phyloP scores from a whole-genome alignment of 495 filamentous ascomycete genomes.

The Penicillium diatomitis region DNA sequence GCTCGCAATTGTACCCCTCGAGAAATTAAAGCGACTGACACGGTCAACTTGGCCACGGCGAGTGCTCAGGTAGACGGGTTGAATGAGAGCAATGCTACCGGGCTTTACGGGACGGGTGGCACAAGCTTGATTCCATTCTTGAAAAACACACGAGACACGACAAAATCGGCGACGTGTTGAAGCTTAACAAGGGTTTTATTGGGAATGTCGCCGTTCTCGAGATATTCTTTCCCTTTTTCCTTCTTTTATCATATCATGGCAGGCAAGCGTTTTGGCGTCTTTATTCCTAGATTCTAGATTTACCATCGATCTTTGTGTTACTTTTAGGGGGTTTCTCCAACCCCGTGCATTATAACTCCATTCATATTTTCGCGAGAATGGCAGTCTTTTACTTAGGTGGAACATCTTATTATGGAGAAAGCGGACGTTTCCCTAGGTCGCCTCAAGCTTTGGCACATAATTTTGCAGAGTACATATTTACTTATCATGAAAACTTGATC shows the following conservation, averaged over 20 bases:
- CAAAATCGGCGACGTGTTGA: conserved; percentile 30
- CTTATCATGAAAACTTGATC: too few species aligned
- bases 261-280: too few species aligned
- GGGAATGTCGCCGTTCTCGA: not conserved
- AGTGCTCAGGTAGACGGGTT: conserved; percentile 16
- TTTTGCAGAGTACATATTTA: too few species aligned
- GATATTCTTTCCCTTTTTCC: not conserved
- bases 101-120: conserved; percentile 76
- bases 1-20: conserved; percentile 15
- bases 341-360: too few species aligned
- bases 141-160: conserved; percentile 86
- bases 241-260: not conserved
- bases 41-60: conserved; percentile 25
- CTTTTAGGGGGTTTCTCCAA: too few species aligned
- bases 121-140: conserved; percentile 86
- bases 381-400: too few species aligned
- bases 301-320: too few species aligned
- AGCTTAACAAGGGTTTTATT: not conserved
- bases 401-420: too few species aligned
- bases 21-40: conserved; percentile 2
- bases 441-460: too few species aligned
- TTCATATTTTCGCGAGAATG: too few species aligned
- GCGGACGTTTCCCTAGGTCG: too few species aligned
- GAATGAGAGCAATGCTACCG: conserved; percentile 8
- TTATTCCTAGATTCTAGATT: too few species aligned